Base-by-base conservation (phyloP, 176 grass and related monocot genomes). In the Cenchrus purpureus region DNA sequence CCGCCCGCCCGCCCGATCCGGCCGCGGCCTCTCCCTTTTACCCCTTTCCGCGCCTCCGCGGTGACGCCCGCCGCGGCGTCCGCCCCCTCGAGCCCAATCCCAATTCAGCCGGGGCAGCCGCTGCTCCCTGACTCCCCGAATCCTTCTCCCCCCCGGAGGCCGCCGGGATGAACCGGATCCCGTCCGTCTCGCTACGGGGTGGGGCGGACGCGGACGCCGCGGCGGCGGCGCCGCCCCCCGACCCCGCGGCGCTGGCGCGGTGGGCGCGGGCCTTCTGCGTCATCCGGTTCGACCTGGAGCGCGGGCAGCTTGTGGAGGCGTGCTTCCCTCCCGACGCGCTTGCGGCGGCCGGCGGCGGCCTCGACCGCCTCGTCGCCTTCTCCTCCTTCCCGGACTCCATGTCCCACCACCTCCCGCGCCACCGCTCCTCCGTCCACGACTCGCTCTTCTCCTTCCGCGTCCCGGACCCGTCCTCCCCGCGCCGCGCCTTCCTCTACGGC, bases 361-460 rank as follows among this genome's bases (percentile, higher is more conserved):
- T 91, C 58, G 93, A 92, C 77, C 91, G 89, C 83, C 87, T 98
- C 84, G 88, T 91, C 60, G 88, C 97, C 53, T 98, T 95, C 91
- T 98, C 97, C 85, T 98, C 97, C 72, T 98, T 98, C 88, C 97
- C 97, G 1, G 97, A 98, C 73, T 98, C 97, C 88, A 98, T 95
- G 93, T 98, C 97, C 44, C 93, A 95, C 89, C 97, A 98, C 90
- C 92, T 92, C 58, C 97, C 91, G 71, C 91, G 91, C 79, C 88
- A 95, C 87, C 79, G 89, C 83, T 98, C 97, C 79, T 94, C 93
- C 69, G 88, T 96, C 46, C 91, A 95, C 89, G 97, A 98, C 77
- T 98, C 91, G 46, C 94, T 98, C 82, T 96, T 98, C 91, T 95
- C 93, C 81, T 98, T 98, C 73, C 93, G 97, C 69, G 37, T 98